A percentile compares a stretch with the other conserved stretches of the same genome.
Conservation (phyloP, 2,329 filamentous ascomycete genomes). For the Pestalotiopsis sp. region DNA sequence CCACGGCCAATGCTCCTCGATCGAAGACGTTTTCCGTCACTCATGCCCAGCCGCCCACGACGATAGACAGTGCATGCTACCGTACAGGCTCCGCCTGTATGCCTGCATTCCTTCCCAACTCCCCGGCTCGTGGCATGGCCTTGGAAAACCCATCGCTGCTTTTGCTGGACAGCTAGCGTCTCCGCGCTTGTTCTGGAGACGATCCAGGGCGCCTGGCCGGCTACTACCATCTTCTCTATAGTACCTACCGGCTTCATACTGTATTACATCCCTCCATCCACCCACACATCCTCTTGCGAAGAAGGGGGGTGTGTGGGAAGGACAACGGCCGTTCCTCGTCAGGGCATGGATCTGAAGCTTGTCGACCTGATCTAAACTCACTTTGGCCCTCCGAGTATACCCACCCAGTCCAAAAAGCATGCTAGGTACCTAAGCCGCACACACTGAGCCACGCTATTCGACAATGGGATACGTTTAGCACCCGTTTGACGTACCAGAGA, state of each 20-base stretch:
- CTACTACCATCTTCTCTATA: neutral
- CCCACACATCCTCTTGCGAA: neutral
- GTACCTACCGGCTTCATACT: neutral
- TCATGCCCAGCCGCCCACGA: neutral
- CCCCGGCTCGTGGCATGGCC: neutral
- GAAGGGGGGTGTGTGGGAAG: constrained; percentile 3
- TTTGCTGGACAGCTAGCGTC: constrained; percentile 23
- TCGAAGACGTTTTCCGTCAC: neutral
- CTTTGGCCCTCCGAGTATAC: neutral
- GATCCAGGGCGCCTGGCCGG: neutral
- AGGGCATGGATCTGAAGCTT: constrained; percentile 1
- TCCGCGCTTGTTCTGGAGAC: constrained; percentile 11
- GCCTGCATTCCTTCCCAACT: neutral
- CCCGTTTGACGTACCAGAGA: neutral
- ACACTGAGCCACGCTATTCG: neutral
- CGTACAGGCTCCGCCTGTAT: too few species aligned
- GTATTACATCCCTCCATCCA: neutral
- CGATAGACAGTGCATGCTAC: neutral
- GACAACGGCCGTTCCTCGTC: constrained; percentile 1
- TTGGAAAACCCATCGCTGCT: constrained; percentile 34
- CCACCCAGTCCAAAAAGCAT: neutral
- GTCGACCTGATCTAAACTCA: constrained; percentile 1
- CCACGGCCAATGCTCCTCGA: neutral
- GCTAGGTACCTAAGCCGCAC: neutral
- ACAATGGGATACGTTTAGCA: neutral